These are phyloP conservation scores for Podochytrium sp. DNA, from an alignment of 192 early-diverging fungal species.

Conservation along the genomic window DNA sequence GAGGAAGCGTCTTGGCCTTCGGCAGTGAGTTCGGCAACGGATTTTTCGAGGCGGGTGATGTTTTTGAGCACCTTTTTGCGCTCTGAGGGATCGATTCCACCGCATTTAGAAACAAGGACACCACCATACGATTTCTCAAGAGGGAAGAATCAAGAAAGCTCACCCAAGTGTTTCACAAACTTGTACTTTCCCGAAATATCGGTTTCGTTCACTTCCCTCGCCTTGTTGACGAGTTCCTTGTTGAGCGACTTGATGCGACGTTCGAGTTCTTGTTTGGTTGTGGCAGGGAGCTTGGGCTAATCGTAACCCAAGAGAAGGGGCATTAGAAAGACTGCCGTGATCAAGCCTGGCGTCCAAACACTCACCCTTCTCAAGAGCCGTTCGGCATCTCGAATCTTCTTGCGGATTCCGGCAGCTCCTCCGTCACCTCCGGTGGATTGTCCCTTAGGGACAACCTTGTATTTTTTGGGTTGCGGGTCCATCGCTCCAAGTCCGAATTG, in stretches of 20 bases:
- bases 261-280: slow-evolving; percentile 36
- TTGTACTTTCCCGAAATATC: slow-evolving; percentile 44
- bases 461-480: not conserved
- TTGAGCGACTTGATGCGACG: slow-evolving; percentile 43
- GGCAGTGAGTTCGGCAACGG: not conserved
- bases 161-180: slow-evolving; percentile 48
- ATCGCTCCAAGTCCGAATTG: not conserved
- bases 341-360: not conserved
- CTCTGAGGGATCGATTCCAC: slow-evolving; percentile 31
- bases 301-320: too few relatives aligned
- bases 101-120: not conserved
- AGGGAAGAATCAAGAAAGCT: not conserved
- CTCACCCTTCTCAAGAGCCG: slow-evolving; percentile 24
- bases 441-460: slow-evolving; percentile 22
- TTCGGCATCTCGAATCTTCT: slow-evolving; percentile 43
- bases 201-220: slow-evolving; percentile 25
- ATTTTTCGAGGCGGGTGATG: slow-evolving; percentile 19
- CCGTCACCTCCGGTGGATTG: slow-evolving; percentile 19
- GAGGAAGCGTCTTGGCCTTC: not conserved
- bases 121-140: not conserved
- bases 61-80: slow-evolving; percentile 34
- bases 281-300: slow-evolving; percentile 40
- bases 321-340: not conserved
- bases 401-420: slow-evolving; percentile 23
- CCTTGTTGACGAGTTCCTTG: slow-evolving; percentile 12